A percentile compares a stretch with the other conserved stretches of the same genome.
Conservation (phyloP, 2,329 filamentous ascomycete genomes). For the Aspergillus sp. region DNA sequence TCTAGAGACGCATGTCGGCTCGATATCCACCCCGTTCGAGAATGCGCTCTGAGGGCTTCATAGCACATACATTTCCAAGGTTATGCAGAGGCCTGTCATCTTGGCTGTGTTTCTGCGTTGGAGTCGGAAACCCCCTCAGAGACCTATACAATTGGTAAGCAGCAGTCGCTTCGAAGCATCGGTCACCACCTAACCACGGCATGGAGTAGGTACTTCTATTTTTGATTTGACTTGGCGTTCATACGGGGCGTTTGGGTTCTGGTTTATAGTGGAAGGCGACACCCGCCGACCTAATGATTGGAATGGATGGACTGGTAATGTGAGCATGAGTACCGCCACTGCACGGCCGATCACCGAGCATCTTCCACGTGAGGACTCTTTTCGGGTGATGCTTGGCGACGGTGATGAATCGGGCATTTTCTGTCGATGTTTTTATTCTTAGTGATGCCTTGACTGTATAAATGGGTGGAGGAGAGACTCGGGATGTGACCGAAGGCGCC, state of each 20-base stretch:
- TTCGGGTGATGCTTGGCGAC: background rate
- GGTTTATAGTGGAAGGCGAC: slow-evolving; percentile 10
- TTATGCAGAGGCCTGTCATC: background rate
- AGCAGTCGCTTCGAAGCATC: background rate
- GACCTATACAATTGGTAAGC: background rate
- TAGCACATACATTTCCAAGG: background rate
- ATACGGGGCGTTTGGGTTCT: slow-evolving; percentile 12
- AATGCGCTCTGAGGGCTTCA: slow-evolving; percentile 6
- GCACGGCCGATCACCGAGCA: slow-evolving; percentile 3
- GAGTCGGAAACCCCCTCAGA: background rate
- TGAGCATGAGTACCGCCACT: slow-evolving; percentile 15
- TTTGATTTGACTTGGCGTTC: slow-evolving; percentile 10
- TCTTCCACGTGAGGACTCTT: slow-evolving; percentile 12
- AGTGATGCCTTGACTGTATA: background rate
- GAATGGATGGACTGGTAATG: slow-evolving; percentile 18
- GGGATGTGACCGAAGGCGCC: background rate
- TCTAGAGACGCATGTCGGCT: slow-evolving; percentile 22
- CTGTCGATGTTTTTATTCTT: background rate
- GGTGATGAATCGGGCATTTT: background rate
- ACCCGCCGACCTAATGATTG: slow-evolving; percentile 22
- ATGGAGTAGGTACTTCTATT: background rate
- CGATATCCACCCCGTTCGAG: slow-evolving; percentile 16
- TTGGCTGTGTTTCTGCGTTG: background rate
- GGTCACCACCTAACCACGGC: background rate
- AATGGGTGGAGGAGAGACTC: background rate